These are phyloP conservation scores for Tubosaeta sp. DNA, from an alignment of 768 basidiomycete species.

Conservation along the genomic window DNA sequence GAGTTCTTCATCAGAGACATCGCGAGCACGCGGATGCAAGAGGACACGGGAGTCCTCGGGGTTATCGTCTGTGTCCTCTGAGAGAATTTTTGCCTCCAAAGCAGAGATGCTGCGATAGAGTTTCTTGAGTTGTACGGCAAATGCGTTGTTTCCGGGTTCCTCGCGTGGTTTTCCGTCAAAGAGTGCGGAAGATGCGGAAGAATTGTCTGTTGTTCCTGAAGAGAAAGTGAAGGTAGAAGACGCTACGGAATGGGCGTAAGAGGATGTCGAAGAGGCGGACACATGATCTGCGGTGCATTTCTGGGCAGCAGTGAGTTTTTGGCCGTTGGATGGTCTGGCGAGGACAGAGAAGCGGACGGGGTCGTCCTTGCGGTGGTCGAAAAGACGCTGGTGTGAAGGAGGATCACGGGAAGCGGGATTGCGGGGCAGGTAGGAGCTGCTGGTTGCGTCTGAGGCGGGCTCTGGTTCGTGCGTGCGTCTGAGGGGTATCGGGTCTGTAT, in stretches of 20 bases:
- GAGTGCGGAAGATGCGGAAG: conserved; percentile 66
- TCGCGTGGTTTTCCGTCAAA: conserved; percentile 56
- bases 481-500: conserved; percentile 62
- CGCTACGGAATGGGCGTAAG: conserved; percentile 62
- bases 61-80: conserved; percentile 56
- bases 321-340: conserved; percentile 41
- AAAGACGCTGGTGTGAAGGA: conserved; percentile 53
- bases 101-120: conserved; percentile 80
- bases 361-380: conserved; percentile 89
- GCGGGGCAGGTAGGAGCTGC: conserved; percentile 44
- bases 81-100: conserved; percentile 71
- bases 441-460: conserved; percentile 51
- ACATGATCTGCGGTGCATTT: conserved; percentile 67
- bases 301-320: conserved; percentile 47
- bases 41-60: conserved; percentile 37
- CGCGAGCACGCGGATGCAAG: conserved; percentile 31
- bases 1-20: conserved; percentile 46
- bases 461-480: conserved; percentile 65
- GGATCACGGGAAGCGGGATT: conserved; percentile 30
- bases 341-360: conserved; percentile 79
- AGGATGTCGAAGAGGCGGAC: conserved; percentile 72
- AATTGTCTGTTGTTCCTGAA: conserved; percentile 68
- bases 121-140: conserved; percentile 71
- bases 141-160: conserved; percentile 59
- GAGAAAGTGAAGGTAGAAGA: conserved; percentile 74